Percentiles rank a stretch among this genome's conserved stretches.
Conservation (phyloP, 2,329 filamentous ascomycete species). For the Fonsecaea monophora region DNA sequence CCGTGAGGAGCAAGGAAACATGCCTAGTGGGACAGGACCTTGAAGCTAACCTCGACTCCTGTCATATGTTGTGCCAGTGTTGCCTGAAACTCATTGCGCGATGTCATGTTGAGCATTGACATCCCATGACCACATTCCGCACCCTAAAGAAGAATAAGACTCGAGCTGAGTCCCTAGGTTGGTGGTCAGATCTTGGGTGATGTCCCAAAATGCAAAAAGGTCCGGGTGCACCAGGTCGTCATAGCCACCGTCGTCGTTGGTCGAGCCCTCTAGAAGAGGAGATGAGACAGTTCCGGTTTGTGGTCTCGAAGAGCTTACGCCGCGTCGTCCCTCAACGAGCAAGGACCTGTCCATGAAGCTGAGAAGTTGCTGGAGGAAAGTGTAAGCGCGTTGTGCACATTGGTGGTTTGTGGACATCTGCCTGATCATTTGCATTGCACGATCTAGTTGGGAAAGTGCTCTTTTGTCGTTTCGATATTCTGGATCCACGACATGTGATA, state of each 20-base stretch:
- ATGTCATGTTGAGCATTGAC: not conserved
- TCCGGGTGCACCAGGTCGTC: not conserved
- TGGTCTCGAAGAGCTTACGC: not conserved
- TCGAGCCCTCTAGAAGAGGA: not conserved
- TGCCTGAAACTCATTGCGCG: not conserved
- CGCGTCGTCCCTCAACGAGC: not conserved
- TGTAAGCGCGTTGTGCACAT: not conserved
- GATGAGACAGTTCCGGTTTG: not conserved
- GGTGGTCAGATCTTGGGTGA: not conserved
- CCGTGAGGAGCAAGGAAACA: not conserved
- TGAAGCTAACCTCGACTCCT: not conserved
- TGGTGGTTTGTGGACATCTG: constrained; percentile 1
- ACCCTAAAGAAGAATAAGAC: not conserved
- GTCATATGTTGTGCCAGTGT: not conserved
- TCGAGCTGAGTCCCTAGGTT: not conserved
- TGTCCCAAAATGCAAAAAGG: constrained; percentile 6
- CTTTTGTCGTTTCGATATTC: constrained; percentile 6
- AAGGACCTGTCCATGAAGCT: not conserved
- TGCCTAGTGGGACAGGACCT: not conserved
- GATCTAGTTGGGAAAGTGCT: not conserved
- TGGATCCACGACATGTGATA: constrained; percentile 1
- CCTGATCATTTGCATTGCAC: constrained; percentile 4
- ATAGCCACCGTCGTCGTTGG: not conserved
- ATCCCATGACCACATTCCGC: constrained; percentile 4
- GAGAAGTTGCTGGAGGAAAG: constrained; percentile 3